Evolutionary conservation across 225 moss, liverwort and hornwort species (phyloP), one percentile per base, ranked within the genome.

Genomic region (Ulota crispa): DNA sequence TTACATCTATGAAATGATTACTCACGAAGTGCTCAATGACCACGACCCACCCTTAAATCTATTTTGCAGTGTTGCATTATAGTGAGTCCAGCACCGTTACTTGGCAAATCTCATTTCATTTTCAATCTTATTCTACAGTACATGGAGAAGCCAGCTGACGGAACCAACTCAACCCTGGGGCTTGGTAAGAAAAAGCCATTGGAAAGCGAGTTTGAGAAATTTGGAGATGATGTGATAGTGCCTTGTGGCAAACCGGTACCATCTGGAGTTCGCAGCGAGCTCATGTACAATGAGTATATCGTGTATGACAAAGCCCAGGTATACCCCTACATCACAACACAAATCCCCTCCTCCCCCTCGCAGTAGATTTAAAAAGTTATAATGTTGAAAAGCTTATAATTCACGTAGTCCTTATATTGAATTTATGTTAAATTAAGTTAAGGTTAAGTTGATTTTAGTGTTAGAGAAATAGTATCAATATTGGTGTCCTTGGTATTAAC

Each of bases 241-340:
- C 99, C 99, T 8, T 96, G 99, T 85, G 99, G 99, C 43, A 88
- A 81, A 77, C 99, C 99, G 20, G 92, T 93, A 53, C 14, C 91
- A 43, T 87, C 99, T 85, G 88, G 85, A 70, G 21, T 88, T 34
- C 85, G 83, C 76, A 94, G 87, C 28, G 86, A 90, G 37, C 94
- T 99, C 73, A 85, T 89, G 85, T 99, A 99, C 78, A 99, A 99
- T 70, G 99, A 99, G 71, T 99, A 99, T 55, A 94, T 96, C 64
- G 94, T 99, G 15, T 99, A 99, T 88, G 91, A 96, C 71, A 89
- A 93, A 70, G 72, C 92, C 16, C 99, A 99, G 99, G 99, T 98
- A 88, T 21, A 30, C 28, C 13, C 34, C 75, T 66, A 6, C 36
- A 36, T 66, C 66, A 65, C 66, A 32, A 32, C 9, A 10, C 64